Conservation (phyloP, 305 asterid genomes). For the Petunia hybrid region DNA sequence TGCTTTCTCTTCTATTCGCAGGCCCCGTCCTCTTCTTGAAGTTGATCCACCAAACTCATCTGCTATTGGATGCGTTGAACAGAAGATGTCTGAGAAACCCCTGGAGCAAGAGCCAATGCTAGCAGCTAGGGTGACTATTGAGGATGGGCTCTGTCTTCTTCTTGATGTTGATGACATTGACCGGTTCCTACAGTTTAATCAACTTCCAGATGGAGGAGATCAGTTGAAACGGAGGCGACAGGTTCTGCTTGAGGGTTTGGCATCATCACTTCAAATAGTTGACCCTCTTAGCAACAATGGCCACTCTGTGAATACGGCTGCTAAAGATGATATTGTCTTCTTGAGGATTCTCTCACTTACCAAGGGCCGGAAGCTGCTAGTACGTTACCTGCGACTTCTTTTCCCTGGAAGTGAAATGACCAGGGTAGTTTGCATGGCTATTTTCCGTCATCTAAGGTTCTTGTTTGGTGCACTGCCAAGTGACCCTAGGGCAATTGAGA, state of each 20-base stretch:
- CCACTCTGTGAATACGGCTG: slow-evolving; percentile 55
- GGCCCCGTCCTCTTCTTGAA: slow-evolving; percentile 98
- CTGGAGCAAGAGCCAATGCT: slow-evolving; percentile 97
- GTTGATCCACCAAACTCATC: slow-evolving; percentile 74
- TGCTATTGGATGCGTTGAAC: slow-evolving; percentile 53
- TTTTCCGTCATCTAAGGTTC: slow-evolving; percentile 78
- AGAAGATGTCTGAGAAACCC: slow-evolving; percentile 73
- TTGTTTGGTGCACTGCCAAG: slow-evolving; percentile 60
- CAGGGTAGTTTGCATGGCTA: slow-evolving; percentile 75
- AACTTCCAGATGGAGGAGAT: slow-evolving; percentile 60
- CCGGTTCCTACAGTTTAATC: slow-evolving; percentile 73
- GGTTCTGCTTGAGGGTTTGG: slow-evolving; percentile 65
- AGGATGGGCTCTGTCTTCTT: slow-evolving; percentile 84
- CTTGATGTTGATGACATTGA: slow-evolving; percentile 92
- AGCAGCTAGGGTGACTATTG: slow-evolving; percentile 89
- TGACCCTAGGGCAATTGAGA: slow-evolving; percentile 47
- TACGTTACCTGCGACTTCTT: slow-evolving; percentile 63
- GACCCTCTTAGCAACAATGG: slow-evolving; percentile 71
- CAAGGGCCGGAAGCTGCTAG: slow-evolving; percentile 70
- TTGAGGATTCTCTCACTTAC: slow-evolving; percentile 71
- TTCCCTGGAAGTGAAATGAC: slow-evolving; percentile 61
- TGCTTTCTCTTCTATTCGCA: slow-evolving; percentile 83
- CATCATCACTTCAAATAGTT: slow-evolving; percentile 72
- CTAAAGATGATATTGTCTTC: slow-evolving; percentile 64
- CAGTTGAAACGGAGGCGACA: slow-evolving; percentile 70